A percentile compares a stretch with the other conserved stretches of the same genome.
These are phyloP conservation scores for Calonectria pseudoturangicola DNA, from an alignment of 2,329 filamentous ascomycete species.

Conservation along the genomic window DNA sequence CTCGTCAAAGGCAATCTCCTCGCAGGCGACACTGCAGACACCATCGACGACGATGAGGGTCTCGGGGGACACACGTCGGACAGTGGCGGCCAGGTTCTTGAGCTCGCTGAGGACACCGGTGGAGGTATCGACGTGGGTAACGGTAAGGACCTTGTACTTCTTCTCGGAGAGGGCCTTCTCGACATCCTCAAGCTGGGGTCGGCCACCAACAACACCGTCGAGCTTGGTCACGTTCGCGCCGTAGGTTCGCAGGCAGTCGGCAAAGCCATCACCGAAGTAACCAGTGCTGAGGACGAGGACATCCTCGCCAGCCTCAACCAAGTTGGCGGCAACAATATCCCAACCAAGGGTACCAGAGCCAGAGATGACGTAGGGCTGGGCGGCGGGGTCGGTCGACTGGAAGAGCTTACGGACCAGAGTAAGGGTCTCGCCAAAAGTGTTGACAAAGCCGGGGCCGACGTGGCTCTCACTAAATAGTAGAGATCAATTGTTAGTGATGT, in stretches of 20 bases:
- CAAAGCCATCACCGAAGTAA: conserved; percentile 97
- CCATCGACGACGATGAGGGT: conserved; percentile 95
- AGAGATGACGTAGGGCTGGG: conserved; percentile 94
- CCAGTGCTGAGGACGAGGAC: conserved; percentile 95
- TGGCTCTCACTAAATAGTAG: conserved; percentile 85
- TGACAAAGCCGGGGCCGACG: conserved; percentile 91
- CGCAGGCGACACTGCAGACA: conserved; percentile 96
- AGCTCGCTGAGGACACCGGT: conserved; percentile 96
- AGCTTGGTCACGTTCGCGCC: conserved; percentile 93
- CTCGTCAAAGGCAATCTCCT: conserved; percentile 96
- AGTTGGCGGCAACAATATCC: conserved; percentile 96
- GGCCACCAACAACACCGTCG: conserved; percentile 90
- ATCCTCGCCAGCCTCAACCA: conserved; percentile 91
- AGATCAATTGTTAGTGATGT: conserved; percentile 31
- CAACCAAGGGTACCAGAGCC: conserved; percentile 97
- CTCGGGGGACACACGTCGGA: conserved; percentile 90
- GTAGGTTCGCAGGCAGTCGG: conserved; percentile 93
- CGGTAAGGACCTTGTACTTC: conserved; percentile 94
- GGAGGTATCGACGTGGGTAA: conserved; percentile 98
- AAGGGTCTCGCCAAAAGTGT: conserved; percentile 92
- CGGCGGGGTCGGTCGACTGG: conserved; percentile 86
- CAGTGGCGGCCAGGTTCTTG: conserved; percentile 86
- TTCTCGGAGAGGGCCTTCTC: conserved; percentile 92
- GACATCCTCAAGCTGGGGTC: conserved; percentile 90
- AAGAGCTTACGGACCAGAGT: conserved; percentile 94